Base-by-base conservation (phyloP, 768 basidiomycete species). In the Boletus tomentosulus region DNA sequence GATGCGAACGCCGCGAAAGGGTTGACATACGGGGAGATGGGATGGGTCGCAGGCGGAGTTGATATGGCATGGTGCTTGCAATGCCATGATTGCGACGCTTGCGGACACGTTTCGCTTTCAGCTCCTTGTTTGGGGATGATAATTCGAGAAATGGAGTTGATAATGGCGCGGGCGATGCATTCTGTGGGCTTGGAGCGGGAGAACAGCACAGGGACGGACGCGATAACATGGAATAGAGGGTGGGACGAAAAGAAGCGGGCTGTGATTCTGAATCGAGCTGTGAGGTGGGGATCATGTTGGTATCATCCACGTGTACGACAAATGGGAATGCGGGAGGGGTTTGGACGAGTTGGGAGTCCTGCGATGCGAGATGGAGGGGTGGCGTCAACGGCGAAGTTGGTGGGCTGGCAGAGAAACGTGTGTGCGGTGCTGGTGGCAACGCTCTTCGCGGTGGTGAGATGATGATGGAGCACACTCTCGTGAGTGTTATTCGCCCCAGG, bases 271-370 rank as follows among this genome's bases (percentile, higher is more conserved):
- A 30, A 50, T 77, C 73, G 24, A 74, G 59, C 57, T 75, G 74
- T 6, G 76, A 75, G 10, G 68, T 51, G 30, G 76, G 68, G 3
- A 71, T 53, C 35, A 65, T 62, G 56, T 66, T 71, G 10, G 62
- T 64, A 55, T 73, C 66, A 22, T 61, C 51, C 28, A 71, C 56
- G 30, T 65, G 66, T 74, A 66, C 47, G 39, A 59, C 54, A 30
- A 67, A 57, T 13, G 69, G 67, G 48, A 59, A 52, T 33, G 37
- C 71, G 30, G 77, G 51, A 11, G 85, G 83, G 1, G 84, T 81
- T 42, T 75, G 71, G 51, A 83, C 66, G 50, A 67, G 65, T 19
- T 79, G 45, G 45, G 45, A 7, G n/a, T 46, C 28, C 28, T 30
- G 77, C 3, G 75, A 72, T 28, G 75, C 76, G 22, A 57, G 30